Percentiles rank a stretch among this genome's conserved stretches.
Evolutionary conservation across 768 basidiomycete species (phyloP).

Genomic region (Tricholomella constricta): DNA sequence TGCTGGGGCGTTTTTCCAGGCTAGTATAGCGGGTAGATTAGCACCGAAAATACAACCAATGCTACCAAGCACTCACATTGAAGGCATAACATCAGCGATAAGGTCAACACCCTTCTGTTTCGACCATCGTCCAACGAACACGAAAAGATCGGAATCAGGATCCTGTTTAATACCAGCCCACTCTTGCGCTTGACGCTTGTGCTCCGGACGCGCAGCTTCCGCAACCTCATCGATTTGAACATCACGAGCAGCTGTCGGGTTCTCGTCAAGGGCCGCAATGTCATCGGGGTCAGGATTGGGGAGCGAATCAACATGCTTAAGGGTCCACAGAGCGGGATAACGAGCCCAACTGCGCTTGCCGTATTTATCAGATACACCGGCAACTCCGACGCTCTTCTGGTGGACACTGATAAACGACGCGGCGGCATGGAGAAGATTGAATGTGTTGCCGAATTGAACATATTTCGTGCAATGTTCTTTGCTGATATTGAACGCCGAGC

Average conservation of each 20-base stretch:
- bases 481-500: constrained; percentile 96
- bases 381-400: constrained; percentile 92
- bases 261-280: constrained; percentile 89
- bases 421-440: constrained; percentile 91
- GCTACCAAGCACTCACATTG: constrained; percentile 54
- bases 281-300: constrained; percentile 96
- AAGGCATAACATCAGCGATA: constrained; percentile 94
- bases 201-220: constrained; percentile 88
- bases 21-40: constrained; percentile 39
- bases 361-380: constrained; percentile 97
- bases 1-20: constrained; percentile 80
- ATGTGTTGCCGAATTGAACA: constrained; percentile 97
- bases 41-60: background rate
- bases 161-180: constrained; percentile 95
- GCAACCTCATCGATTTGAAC: constrained; percentile 78
- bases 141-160: constrained; percentile 86
- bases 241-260: constrained; percentile 67
- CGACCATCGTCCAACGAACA: constrained; percentile 97
- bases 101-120: constrained; percentile 98
- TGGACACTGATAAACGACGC: constrained; percentile 92
- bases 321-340: constrained; percentile 94
- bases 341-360: constrained; percentile 97
- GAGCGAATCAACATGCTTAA: constrained; percentile 93
- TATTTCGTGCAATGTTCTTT: constrained; percentile 97
- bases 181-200: constrained; percentile 91